Evolutionary conservation across 2,329 filamentous ascomycete genomes (phyloP).

Genomic region (Pyricularia sp.): DNA sequence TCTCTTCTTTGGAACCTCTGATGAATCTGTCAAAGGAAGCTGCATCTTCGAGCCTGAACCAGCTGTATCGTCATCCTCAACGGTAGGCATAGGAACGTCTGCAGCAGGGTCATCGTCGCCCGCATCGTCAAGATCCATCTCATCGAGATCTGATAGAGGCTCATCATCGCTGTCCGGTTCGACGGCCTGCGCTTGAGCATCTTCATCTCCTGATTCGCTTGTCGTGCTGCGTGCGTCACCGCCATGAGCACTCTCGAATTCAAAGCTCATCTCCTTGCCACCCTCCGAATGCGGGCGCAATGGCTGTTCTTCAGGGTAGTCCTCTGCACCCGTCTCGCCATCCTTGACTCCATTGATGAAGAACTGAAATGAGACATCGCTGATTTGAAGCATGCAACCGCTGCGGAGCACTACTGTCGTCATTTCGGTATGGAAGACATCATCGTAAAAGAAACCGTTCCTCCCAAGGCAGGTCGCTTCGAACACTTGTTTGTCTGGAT

Average conservation of each 20-base stretch:
- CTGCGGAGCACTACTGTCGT: slow-evolving; percentile 50
- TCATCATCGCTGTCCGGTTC: slow-evolving; percentile 19
- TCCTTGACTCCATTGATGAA: slow-evolving; percentile 54
- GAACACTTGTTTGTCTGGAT: slow-evolving; percentile 52
- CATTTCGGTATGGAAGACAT: slow-evolving; percentile 41
- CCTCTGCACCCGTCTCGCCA: slow-evolving; percentile 50
- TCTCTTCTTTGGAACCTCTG: slow-evolving; percentile 52
- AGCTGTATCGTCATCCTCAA: slow-evolving; percentile 18
- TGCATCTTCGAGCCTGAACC: slow-evolving; percentile 4
- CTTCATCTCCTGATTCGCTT: slow-evolving; percentile 42
- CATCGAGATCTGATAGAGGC: slow-evolving; percentile 18
- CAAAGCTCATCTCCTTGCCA: slow-evolving; percentile 64
- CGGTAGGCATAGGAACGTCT: slow-evolving; percentile 21
- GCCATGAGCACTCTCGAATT: slow-evolving; percentile 56
- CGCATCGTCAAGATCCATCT: slow-evolving; percentile 17
- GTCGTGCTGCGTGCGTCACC: slow-evolving; percentile 33
- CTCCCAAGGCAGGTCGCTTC: slow-evolving; percentile 51
- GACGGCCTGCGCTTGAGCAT: slow-evolving; percentile 14
- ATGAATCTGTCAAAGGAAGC: slow-evolving; percentile 20
- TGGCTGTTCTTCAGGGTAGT: slow-evolving; percentile 40
- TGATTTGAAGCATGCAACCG: slow-evolving; percentile 61
- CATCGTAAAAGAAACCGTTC: slow-evolving; percentile 63
- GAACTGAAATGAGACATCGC: slow-evolving; percentile 60
- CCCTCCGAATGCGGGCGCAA: slow-evolving; percentile 42
- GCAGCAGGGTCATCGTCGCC: slow-evolving; percentile 15